Percentiles rank a stretch among this genome's conserved stretches.
Evolutionary conservation across 768 basidiomycete genomes (phyloP).

Genomic region (Phaeotremella skinneri): DNA sequence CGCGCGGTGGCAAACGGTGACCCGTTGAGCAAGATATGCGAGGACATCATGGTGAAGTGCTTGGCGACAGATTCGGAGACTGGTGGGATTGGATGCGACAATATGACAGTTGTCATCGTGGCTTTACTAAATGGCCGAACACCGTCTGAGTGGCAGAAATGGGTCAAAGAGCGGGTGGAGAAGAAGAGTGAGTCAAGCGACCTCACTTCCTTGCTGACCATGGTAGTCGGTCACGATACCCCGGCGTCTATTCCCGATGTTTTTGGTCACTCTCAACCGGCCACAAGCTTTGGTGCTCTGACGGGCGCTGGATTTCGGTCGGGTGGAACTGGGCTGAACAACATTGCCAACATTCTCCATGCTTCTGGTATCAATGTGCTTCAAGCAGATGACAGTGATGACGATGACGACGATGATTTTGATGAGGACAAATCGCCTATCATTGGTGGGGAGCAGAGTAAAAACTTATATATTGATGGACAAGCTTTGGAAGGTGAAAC

Average conservation of each 20-base stretch:
- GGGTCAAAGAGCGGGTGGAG: slow-evolving; percentile 81
- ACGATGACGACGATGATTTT: slow-evolving; percentile 59
- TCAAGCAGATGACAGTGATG: slow-evolving; percentile 59
- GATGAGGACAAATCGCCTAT: slow-evolving; percentile 60
- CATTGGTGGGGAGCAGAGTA: slow-evolving; percentile 57
- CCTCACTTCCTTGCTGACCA: not conserved
- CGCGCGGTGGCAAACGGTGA: slow-evolving; percentile 75
- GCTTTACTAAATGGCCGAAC: slow-evolving; percentile 82
- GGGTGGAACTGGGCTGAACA: slow-evolving; percentile 54
- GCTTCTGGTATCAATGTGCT: slow-evolving; percentile 67
- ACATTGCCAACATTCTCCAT: slow-evolving; percentile 60
- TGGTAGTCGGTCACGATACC: slow-evolving; percentile 67
- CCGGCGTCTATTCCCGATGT: slow-evolving; percentile 73
- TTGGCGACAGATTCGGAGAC: slow-evolving; percentile 89
- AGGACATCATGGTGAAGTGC: slow-evolving; percentile 86
- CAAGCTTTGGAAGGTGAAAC: slow-evolving; percentile 26
- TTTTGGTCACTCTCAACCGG: slow-evolving; percentile 36
- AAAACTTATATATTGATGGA: slow-evolving; percentile 30
- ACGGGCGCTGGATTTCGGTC: slow-evolving; percentile 51
- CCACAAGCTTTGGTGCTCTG: slow-evolving; percentile 11
- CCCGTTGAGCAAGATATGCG: slow-evolving; percentile 76
- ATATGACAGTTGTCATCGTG: slow-evolving; percentile 94
- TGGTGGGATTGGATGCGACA: slow-evolving; percentile 95
- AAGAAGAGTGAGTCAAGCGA: slow-evolving; percentile 52
- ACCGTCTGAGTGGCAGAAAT: slow-evolving; percentile 87